Conservation (phyloP, 1,284 basidiomycete species). For the Fomitopsis palustris region DNA sequence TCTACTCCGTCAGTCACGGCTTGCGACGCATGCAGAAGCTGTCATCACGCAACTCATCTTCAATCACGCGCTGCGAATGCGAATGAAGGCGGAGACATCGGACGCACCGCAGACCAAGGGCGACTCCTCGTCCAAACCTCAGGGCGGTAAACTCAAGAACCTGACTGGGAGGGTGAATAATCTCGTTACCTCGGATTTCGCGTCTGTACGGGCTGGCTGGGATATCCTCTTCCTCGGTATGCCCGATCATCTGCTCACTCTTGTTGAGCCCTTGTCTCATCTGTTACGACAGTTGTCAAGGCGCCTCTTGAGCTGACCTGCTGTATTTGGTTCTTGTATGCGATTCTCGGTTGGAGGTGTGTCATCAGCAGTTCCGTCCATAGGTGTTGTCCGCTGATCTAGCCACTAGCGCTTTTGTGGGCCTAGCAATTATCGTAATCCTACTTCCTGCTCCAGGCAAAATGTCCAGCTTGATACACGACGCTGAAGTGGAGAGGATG, state of each 20-base stretch:
- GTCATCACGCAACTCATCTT: conserved; percentile 65
- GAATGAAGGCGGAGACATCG: conserved; percentile 46
- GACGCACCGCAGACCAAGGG: conserved; percentile 6
- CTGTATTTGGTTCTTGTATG: conserved; percentile 40
- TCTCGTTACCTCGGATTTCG: conserved; percentile 30
- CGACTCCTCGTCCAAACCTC: conserved; percentile 1
- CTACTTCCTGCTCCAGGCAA: conserved; percentile 4
- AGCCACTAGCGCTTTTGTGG: conserved; percentile 35
- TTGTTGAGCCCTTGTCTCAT: background rate
- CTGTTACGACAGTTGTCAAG: conserved; percentile 21
- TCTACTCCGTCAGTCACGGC: conserved; percentile 26
- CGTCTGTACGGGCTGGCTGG: conserved; percentile 26
- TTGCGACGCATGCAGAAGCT: conserved; percentile 48
- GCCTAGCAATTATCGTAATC: conserved; percentile 19
- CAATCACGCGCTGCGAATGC: conserved; percentile 60
- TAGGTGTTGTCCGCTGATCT: background rate
- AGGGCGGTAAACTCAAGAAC: conserved; percentile 30
- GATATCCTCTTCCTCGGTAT: conserved; percentile 18
- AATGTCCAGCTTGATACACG: background rate
- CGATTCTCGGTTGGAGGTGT: conserved; percentile 42
- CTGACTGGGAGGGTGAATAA: conserved; percentile 49
- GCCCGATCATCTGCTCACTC: background rate
- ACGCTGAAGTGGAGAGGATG: conserved; percentile 1
- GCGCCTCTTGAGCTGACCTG: conserved; percentile 33
- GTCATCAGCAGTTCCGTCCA: background rate